Percentiles rank a stretch among this genome's conserved stretches.
Evolutionary conservation across 2,329 filamentous ascomycete species (phyloP).

Genomic region (Aspergillus vadensis): DNA sequence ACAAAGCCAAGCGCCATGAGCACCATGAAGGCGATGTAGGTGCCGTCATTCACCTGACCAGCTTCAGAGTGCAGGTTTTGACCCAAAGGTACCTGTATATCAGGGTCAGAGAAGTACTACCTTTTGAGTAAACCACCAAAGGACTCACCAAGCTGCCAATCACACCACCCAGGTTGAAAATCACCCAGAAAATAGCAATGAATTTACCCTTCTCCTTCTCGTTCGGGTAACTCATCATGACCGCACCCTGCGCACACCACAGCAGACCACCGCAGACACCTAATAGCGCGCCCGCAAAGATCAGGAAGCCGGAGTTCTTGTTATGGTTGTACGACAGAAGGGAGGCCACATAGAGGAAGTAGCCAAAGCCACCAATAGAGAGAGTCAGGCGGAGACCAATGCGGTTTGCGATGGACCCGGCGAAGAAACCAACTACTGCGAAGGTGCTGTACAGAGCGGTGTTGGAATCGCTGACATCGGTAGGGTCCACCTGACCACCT

Average conservation of each 20-base stretch:
- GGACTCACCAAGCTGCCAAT: slow-evolving; percentile 70
- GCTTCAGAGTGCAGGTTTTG: slow-evolving; percentile 48
- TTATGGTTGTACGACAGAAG: slow-evolving; percentile 56
- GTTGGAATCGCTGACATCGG: slow-evolving; percentile 66
- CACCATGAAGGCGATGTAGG: slow-evolving; percentile 87
- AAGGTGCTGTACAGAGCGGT: slow-evolving; percentile 74
- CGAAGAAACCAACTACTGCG: slow-evolving; percentile 65
- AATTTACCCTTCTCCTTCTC: slow-evolving; percentile 83
- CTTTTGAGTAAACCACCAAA: neutral
- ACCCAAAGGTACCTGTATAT: slow-evolving; percentile 44
- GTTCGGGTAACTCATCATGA: slow-evolving; percentile 77
- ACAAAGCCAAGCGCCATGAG: slow-evolving; percentile 73
- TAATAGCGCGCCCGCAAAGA: slow-evolving; percentile 53
- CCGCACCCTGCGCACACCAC: slow-evolving; percentile 55
- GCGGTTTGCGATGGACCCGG: slow-evolving; percentile 53
- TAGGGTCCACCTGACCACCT: slow-evolving; percentile 60
- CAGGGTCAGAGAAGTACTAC: neutral
- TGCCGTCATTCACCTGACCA: slow-evolving; percentile 63
- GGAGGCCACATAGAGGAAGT: slow-evolving; percentile 53
- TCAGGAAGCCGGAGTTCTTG: slow-evolving; percentile 50
- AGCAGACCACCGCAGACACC: slow-evolving; percentile 53
- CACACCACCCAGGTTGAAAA: slow-evolving; percentile 89
- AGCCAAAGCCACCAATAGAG: slow-evolving; percentile 51
- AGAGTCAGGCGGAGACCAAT: slow-evolving; percentile 48
- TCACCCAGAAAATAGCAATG: slow-evolving; percentile 91